Base-by-base conservation (phyloP, 495 filamentous ascomycete species). In the Daldinia grandis region DNA sequence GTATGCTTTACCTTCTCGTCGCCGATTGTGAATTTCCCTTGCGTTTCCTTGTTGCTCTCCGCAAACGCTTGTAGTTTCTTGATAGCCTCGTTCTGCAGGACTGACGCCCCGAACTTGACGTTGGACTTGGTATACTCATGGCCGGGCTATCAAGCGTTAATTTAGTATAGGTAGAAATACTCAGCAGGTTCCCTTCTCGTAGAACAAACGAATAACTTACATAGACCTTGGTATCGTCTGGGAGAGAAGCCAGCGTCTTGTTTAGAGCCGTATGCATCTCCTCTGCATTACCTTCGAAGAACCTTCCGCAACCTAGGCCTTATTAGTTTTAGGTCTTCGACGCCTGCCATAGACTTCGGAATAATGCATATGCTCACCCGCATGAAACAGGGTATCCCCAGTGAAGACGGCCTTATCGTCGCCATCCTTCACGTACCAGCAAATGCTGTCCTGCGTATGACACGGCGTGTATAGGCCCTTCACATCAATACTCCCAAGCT, bases 391-490 rank as follows among this genome's bases (percentile, higher is more conserved):
- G 5, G 95, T 98, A 76, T 99, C 95, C 21, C 95, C 95, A 0
- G 95, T 98, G 77, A 99, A 99, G 21, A 98, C 92, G 8, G 86
- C 96, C 69, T 86, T 88, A 54, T 97, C 88, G 27, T 89, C 83
- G 10, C 87, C 89, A 74, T 98, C 95, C 78, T 97, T 87, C 84
- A 95, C 88, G 42, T 83, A 84, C 75, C 78, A 99, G 85, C 95
- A 98, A 71, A 99, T 97, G 75, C 93, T 97, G 78, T 99, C 95
- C 79, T 98, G 95, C 2, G 95, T 99, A 77, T 99, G 96, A 78
- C 95, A 99, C 3, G 95, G 95, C 7, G 95, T 99, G 80, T 98
- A 91, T 25, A 98, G 80, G n/a, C 92, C 92, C 74, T 88, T 95
- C 58, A 98, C 93, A 2, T 85, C 85, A 74, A 99, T 95, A 60